Evolutionary conservation across 495 filamentous ascomycete species (phyloP).

Genomic region (Daldinia bambusicola): DNA sequence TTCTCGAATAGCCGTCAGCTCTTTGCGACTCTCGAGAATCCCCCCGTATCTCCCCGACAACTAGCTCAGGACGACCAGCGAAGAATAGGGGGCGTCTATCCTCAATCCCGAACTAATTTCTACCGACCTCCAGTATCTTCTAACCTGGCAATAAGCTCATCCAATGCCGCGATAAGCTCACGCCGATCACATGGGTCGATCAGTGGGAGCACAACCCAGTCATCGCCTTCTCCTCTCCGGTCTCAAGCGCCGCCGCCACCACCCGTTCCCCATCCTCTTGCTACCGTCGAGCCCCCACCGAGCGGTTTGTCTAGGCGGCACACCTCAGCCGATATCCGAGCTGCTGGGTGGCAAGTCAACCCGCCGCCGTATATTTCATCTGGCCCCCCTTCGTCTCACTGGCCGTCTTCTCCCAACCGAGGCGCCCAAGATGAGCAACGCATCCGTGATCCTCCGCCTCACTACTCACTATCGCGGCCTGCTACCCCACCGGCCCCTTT

Average conservation of each 20-base stretch:
- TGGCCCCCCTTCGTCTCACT: constrained; percentile 77
- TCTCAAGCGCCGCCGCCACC: constrained; percentile 74
- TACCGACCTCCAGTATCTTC: constrained; percentile 83
- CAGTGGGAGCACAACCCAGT: constrained; percentile 66
- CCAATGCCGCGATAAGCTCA: constrained; percentile 79
- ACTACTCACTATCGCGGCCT: constrained; percentile 85
- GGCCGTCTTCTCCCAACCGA: constrained; percentile 87
- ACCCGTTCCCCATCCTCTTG: constrained; percentile 78
- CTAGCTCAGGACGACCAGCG: constrained; percentile 85
- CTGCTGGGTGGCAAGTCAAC: constrained; percentile 82
- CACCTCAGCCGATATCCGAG: constrained; percentile 94
- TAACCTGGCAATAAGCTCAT: constrained; percentile 71
- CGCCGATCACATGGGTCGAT: constrained; percentile 85
- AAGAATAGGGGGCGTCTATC: constrained; percentile 61
- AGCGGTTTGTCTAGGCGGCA: constrained; percentile 84
- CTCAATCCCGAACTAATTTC: constrained; percentile 58
- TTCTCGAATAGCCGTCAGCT: constrained; percentile 80
- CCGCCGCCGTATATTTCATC: constrained; percentile 77
- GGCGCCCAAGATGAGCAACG: constrained; percentile 76
- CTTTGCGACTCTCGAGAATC: constrained; percentile 79
- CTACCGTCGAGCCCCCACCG: constrained; percentile 78
- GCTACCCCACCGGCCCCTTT: constrained; percentile 72
- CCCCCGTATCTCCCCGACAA: constrained; percentile 92
- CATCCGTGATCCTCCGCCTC: constrained; percentile 80
- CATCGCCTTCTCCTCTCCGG: constrained; percentile 77